A percentile compares a stretch with the other conserved stretches of the same genome.
phyloP scores from a whole-genome alignment of 192 early-diverging fungal species.

The Coemansia sp. region DNA sequence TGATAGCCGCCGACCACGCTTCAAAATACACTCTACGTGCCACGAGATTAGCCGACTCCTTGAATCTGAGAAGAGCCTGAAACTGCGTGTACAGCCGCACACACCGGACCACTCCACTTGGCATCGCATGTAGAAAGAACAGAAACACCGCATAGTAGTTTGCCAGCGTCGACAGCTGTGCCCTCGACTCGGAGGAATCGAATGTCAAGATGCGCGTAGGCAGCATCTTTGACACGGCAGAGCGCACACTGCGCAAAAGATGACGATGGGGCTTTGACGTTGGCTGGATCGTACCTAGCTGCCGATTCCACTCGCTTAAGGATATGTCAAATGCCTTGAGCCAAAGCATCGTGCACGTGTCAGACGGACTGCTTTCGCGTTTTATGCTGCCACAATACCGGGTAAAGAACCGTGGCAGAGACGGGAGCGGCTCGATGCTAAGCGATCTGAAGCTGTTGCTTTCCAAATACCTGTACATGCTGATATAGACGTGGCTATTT shows the following conservation, averaged over 20 bases:
- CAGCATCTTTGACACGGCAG: conserved; percentile 49
- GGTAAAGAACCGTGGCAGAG: conserved; percentile 53
- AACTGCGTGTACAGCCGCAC: conserved; percentile 42
- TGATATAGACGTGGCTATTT: conserved; percentile 29
- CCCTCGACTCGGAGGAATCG: conserved; percentile 7
- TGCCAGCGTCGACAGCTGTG: conserved; percentile 41
- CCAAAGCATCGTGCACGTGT: conserved; percentile 46
- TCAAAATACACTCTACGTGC: conserved; percentile 55
- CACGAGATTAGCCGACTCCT: conserved; percentile 34
- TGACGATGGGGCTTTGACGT: conserved; percentile 22
- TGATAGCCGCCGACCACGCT: conserved; percentile 47
- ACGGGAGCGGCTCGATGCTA: conserved; percentile 47
- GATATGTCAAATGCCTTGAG: conserved; percentile 33
- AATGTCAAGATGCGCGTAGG: conserved; percentile 53
- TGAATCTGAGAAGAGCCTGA: conserved; percentile 46
- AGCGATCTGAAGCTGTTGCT: conserved; percentile 35
- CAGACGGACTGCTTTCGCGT: conserved; percentile 14
- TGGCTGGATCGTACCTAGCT: conserved; percentile 7
- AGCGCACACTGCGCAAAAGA: conserved; percentile 29
- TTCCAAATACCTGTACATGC: conserved; percentile 41
- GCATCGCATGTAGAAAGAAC: conserved; percentile 54
- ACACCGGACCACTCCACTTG: conserved; percentile 39
- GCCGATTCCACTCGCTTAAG: conserved; percentile 23
- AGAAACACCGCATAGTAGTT: conserved; percentile 55
- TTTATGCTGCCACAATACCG: conserved; percentile 29